Percentiles rank a stretch among this genome's conserved stretches.
These are phyloP conservation scores for Yamadazyma oceani DNA, from an alignment of 1,139 yeast genomes.

Conservation along the genomic window DNA sequence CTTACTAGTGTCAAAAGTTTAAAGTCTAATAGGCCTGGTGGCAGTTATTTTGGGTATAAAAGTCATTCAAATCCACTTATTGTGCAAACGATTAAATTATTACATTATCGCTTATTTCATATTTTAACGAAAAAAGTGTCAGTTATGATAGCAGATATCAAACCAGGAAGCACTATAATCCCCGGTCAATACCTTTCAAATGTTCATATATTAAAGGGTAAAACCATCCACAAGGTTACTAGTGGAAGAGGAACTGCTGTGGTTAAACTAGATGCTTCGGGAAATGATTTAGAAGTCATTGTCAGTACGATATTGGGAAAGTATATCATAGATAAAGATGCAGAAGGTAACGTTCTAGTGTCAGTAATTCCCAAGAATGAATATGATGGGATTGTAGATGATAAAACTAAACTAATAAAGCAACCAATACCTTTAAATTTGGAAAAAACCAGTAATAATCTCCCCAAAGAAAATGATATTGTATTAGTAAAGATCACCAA, in stretches of 20 bases:
- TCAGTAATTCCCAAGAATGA: conserved; percentile 5
- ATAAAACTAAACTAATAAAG: too few relatives aligned
- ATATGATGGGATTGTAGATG: neutral
- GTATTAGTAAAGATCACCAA: conserved; percentile 77
- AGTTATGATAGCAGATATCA: neutral
- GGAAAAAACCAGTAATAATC: conserved; percentile 30
- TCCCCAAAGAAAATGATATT: conserved; percentile 84
- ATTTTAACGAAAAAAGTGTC: too few relatives aligned
- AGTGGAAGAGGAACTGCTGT: conserved; percentile 43
- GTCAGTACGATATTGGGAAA: conserved; percentile 69
- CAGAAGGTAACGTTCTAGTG: conserved; percentile 5
- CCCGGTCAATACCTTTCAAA: conserved; percentile 73
- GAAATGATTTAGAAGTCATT: conserved; percentile 46
- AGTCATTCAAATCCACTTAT: too few relatives aligned
- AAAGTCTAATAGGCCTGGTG: neutral
- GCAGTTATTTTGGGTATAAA: neutral
- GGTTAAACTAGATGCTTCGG: conserved; percentile 27
- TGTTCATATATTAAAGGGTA: conserved; percentile 27
- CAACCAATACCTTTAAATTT: conserved; percentile 9
- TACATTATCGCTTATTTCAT: too few relatives aligned
- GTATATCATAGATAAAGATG: conserved; percentile 29
- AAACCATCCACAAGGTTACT: conserved; percentile 23
- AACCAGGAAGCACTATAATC: conserved; percentile 38
- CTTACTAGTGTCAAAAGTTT: too few relatives aligned
- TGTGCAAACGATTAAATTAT: too few relatives aligned